Percentiles rank a stretch among this genome's conserved stretches.
Evolutionary conservation across 2,329 filamentous ascomycete species (phyloP).

Genomic region (Lomentospora prolificans): DNA sequence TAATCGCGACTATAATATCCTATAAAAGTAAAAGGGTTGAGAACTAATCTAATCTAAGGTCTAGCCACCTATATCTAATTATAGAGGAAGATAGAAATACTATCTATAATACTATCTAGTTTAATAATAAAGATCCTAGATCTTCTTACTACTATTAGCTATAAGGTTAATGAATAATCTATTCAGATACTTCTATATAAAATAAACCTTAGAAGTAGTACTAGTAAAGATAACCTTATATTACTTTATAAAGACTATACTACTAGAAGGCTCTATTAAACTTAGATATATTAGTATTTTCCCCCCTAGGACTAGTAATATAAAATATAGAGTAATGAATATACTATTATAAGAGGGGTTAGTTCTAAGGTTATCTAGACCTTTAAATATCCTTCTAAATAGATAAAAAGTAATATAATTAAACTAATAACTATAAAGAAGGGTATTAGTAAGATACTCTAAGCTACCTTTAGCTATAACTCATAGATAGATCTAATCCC

Average conservation of each 20-base stretch:
- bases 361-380: neutral
- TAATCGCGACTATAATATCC: no score
- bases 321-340: neutral
- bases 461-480: neutral
- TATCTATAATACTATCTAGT: neutral
- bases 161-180: neutral
- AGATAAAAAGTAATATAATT: neutral
- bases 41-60: neutral
- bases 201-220: neutral
- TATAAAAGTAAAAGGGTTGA: neutral
- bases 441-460: neutral
- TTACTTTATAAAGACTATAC: neutral
- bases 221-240: neutral
- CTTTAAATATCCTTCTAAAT: neutral
- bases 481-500: neutral
- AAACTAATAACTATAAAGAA: neutral
- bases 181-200: neutral
- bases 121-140: neutral
- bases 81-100: neutral
- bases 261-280: neutral
- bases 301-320: neutral
- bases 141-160: neutral
- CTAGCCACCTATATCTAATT: neutral
- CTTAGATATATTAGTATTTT: neutral
- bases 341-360: neutral